Conservation (phyloP, 2,329 filamentous ascomycete species). For the Fusarium sp. region DNA sequence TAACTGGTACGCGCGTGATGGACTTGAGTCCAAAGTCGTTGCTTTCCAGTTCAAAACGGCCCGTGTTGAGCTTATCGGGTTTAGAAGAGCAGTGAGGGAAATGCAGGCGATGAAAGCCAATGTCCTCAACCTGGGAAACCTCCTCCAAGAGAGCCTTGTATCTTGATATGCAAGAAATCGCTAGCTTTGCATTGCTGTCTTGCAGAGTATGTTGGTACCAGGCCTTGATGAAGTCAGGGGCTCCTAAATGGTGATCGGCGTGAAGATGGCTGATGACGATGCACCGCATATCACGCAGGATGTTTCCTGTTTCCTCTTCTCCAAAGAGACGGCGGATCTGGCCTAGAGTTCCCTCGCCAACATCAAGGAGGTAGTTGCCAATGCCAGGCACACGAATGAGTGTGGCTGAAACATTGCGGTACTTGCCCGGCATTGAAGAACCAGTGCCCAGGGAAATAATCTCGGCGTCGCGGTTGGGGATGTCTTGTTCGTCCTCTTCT, state of each 20-base stretch:
- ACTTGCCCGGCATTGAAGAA: slow-evolving; percentile 88
- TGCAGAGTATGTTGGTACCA: slow-evolving; percentile 71
- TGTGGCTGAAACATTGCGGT: slow-evolving; percentile 93
- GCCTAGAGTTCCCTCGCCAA: slow-evolving; percentile 90
- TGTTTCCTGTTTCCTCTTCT: slow-evolving; percentile 68
- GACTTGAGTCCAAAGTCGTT: slow-evolving; percentile 68
- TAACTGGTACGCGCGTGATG: slow-evolving; percentile 73
- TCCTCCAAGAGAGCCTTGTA: slow-evolving; percentile 84
- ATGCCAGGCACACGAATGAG: slow-evolving; percentile 83
- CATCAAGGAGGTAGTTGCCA: slow-evolving; percentile 91
- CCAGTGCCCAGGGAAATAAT: slow-evolving; percentile 91
- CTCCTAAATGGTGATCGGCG: slow-evolving; percentile 94
- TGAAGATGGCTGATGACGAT: slow-evolving; percentile 97
- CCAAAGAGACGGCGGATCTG: slow-evolving; percentile 81
- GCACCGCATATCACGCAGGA: slow-evolving; percentile 79
- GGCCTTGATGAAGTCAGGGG: slow-evolving; percentile 79
- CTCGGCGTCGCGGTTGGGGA: slow-evolving; percentile 80
- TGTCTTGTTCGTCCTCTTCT: slow-evolving; percentile 64
- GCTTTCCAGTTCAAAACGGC: slow-evolving; percentile 52
- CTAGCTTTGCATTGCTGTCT: slow-evolving; percentile 58
- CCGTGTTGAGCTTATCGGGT: slow-evolving; percentile 42
- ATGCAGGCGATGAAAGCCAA: slow-evolving; percentile 67
- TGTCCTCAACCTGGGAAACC: slow-evolving; percentile 80
- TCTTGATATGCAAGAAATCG: slow-evolving; percentile 72
- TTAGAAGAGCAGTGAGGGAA: slow-evolving; percentile 46